Base-by-base conservation (phyloP, 768 basidiomycete species). In the Amanita rubescens region DNA sequence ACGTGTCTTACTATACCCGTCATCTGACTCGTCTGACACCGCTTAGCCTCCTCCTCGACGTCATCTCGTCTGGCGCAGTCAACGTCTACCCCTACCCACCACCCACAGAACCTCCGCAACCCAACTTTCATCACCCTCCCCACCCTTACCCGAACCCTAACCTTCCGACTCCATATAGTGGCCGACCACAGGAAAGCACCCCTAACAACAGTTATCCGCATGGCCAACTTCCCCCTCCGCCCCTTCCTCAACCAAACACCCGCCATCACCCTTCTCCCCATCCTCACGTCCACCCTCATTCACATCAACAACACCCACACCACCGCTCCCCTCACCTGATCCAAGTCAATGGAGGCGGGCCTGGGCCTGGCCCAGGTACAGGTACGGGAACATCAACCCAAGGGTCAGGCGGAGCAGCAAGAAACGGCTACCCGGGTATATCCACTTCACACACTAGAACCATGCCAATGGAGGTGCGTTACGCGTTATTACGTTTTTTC, bases 1-100 rank as follows among this genome's bases (percentile, higher is more conserved):
- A 49, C 43, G 75, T 10, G 63, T 6, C 5, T 35, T 33, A 37
- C 19, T 3, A 22, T 17, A 19, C 20, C 22, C 3, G 2, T 58
- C 14, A 15, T 15, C 19, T 2, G 15, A 20, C 8, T 0, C 15
- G 2, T 25, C 25, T 42, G n/a, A 42, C 17, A 34, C 41, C 11
- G 3, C 19, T n/a, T 25, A 53, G 52, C 12, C 52, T 53, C 3
- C 52, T 53, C 5, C 34, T 53, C 11, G 52, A 53, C 35, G 52
- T 53, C 14, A 46, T 53, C 44, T 5, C 52, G 9, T 32, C 52
- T 3, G 52, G 22, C 20, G 15, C 33, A 12, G 19, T 5, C 30
- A 37, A 46, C 19, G 20, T 43, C 32, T 30, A 42, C 38, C 32
- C 33, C 20, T 30, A 42, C 19, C 51, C 37, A 17, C 41, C 51